These are phyloP conservation scores for Capronia epimyces DNA, from an alignment of 2,329 filamentous ascomycete species.

Conservation along the genomic window DNA sequence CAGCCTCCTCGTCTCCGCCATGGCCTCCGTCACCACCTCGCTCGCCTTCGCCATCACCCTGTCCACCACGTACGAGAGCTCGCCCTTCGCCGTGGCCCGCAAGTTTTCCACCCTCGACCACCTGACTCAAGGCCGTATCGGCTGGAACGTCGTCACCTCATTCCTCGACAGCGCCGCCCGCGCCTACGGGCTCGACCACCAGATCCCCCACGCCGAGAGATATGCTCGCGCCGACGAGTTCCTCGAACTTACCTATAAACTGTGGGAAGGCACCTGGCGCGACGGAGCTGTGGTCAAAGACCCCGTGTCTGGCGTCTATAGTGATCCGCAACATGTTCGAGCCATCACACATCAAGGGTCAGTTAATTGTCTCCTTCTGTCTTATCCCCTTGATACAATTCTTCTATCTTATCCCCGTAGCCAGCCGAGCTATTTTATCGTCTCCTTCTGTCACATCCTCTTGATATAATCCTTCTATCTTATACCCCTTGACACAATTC, in stretches of 20 bases:
- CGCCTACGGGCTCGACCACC: constrained; percentile 55
- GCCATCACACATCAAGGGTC: constrained; percentile 61
- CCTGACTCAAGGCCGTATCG: constrained; percentile 59
- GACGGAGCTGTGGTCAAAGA: constrained; percentile 49
- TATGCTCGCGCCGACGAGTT: constrained; percentile 62
- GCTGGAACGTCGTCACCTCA: constrained; percentile 63
- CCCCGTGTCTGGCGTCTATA: constrained; percentile 55
- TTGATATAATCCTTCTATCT: too few relatives aligned
- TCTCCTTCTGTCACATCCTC: too few relatives aligned
- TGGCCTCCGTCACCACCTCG: constrained; percentile 62
- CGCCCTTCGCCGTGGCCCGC: constrained; percentile 63
- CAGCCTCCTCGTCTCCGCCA: constrained; percentile 48
- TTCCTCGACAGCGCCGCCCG: constrained; percentile 61
- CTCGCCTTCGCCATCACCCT: constrained; percentile 64
- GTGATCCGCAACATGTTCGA: constrained; percentile 53
- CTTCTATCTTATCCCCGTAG: too few relatives aligned
- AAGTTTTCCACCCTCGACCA: constrained; percentile 63
- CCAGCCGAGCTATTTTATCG: too few relatives aligned
- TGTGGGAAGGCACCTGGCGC: constrained; percentile 40
- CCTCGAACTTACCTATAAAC: constrained; percentile 17
- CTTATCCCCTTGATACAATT: too few relatives aligned
- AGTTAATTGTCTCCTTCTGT: too few relatives aligned
- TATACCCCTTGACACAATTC: too few relatives aligned
- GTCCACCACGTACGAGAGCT: constrained; percentile 62
- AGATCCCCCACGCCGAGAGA: constrained; percentile 58